Conservation (phyloP, 805 yeast species). For the Saccharomyces paradoxus region DNA sequence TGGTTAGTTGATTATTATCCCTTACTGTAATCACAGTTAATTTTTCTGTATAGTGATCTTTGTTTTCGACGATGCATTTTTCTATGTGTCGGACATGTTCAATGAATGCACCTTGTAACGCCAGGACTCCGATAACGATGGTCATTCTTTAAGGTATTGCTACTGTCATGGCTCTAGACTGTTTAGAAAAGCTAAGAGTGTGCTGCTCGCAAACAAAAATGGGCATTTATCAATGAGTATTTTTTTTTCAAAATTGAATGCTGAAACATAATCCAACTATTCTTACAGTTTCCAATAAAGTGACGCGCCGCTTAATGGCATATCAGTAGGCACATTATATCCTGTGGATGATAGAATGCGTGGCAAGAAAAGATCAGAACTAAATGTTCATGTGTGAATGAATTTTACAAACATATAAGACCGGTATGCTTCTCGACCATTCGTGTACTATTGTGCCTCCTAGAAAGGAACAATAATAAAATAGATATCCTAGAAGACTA, state of each 20-base stretch:
- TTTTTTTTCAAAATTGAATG: neutral
- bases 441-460: neutral
- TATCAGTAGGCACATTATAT: neutral
- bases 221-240: neutral
- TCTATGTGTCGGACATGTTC: slow-evolving; percentile 55
- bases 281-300: neutral
- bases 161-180: no score
- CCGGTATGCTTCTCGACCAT: neutral
- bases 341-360: neutral
- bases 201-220: neutral
- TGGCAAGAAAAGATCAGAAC: neutral
- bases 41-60: slow-evolving; percentile 22
- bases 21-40: slow-evolving; percentile 40
- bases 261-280: neutral
- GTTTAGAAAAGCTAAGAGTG: no score
- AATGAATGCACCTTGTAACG: slow-evolving; percentile 70
- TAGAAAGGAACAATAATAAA: neutral
- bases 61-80: slow-evolving; percentile 24
- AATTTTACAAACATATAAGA: neutral
- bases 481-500: neutral
- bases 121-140: slow-evolving; percentile 54
- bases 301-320: neutral
- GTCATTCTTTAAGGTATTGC: neutral
- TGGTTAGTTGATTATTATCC: slow-evolving; percentile 40
- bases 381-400: neutral